Percentiles rank a stretch among this genome's conserved stretches.
phyloP scores from a whole-genome alignment of 768 basidiomycete genomes.

The Tephrocybe sp. region DNA sequence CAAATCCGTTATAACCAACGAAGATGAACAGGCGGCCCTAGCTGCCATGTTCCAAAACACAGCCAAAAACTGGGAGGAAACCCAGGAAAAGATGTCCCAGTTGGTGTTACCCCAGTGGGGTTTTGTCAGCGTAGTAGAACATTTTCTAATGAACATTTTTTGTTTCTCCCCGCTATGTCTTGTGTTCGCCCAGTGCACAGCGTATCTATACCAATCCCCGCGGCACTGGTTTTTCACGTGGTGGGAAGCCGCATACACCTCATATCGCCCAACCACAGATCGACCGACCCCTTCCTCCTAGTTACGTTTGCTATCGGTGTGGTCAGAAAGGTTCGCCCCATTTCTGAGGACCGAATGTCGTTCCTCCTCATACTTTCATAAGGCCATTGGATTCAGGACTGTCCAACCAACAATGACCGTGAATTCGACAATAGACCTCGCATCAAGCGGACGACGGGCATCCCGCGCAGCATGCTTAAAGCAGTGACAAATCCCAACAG shows the following conservation, averaged over 20 bases:
- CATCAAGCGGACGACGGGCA: conserved; percentile 97
- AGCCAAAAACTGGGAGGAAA: conserved; percentile 95
- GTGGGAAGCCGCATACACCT: conserved; percentile 56
- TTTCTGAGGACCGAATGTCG: neutral
- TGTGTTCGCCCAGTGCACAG: conserved; percentile 53
- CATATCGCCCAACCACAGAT: conserved; percentile 50
- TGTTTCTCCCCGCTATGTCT: conserved; percentile 29
- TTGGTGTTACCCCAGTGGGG: conserved; percentile 72
- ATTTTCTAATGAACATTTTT: conserved; percentile 70
- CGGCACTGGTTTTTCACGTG: conserved; percentile 61
- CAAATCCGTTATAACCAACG: conserved; percentile 48
- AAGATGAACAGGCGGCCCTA: conserved; percentile 93
- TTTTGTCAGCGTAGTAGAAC: conserved; percentile 67
- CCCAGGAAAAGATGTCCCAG: conserved; percentile 99
- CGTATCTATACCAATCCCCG: conserved; percentile 68
- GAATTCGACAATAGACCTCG: conserved; percentile 93
- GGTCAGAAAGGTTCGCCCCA: conserved; percentile 84
- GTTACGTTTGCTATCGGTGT: conserved; percentile 98
- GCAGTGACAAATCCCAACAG: conserved; percentile 85
- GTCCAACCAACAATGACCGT: conserved; percentile 95
- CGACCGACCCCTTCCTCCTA: conserved; percentile 84
- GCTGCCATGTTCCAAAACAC: conserved; percentile 98
- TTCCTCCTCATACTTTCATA: conserved; percentile 15
- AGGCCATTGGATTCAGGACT: conserved; percentile 99
- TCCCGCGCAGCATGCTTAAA: conserved; percentile 96